Conservation (phyloP, 306 rosid genomes). For the Crataegus laevigata region DNA sequence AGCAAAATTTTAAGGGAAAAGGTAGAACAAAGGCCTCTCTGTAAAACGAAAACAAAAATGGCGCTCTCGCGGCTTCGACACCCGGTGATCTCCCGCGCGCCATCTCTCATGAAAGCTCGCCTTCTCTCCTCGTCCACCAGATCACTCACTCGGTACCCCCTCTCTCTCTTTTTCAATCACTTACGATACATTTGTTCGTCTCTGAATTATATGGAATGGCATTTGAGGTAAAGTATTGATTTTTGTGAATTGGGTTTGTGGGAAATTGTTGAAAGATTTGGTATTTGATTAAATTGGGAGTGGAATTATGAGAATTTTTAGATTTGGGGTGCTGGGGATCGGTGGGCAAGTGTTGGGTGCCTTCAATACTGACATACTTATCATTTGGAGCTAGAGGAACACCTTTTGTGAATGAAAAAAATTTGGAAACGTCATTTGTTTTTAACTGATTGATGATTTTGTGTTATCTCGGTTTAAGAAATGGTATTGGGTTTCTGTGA, state of each 20-base stretch:
- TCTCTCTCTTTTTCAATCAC: not conserved
- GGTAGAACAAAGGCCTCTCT: not conserved
- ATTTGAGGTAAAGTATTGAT: not conserved
- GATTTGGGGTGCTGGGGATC: not conserved
- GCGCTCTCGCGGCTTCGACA: constrained; percentile 84
- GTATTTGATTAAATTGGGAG: constrained; percentile 5
- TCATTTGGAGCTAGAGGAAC: not conserved
- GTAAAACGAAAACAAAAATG: constrained; percentile 25
- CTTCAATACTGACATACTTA: not conserved
- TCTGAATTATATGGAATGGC: not conserved
- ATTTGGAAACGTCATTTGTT: not conserved
- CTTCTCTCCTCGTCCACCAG: constrained; percentile 50
- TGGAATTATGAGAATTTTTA: not conserved
- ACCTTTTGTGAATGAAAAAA: not conserved
- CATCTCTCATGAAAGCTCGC: constrained; percentile 45
- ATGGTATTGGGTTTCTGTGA: not conserved
- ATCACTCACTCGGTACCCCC: constrained; percentile 46
- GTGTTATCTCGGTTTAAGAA: not conserved
- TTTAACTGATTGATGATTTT: not conserved
- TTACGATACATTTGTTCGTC: not conserved
- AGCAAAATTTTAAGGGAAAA: not conserved
- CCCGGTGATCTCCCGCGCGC: constrained; percentile 56
- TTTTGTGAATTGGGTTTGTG: constrained; percentile 5
- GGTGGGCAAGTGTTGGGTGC: not conserved
- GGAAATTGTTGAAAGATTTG: not conserved